Evolutionary conservation across 495 filamentous ascomycete genomes (phyloP), one percentile per base, ranked within the genome.

Genomic region (Penicillium riverlandense): DNA sequence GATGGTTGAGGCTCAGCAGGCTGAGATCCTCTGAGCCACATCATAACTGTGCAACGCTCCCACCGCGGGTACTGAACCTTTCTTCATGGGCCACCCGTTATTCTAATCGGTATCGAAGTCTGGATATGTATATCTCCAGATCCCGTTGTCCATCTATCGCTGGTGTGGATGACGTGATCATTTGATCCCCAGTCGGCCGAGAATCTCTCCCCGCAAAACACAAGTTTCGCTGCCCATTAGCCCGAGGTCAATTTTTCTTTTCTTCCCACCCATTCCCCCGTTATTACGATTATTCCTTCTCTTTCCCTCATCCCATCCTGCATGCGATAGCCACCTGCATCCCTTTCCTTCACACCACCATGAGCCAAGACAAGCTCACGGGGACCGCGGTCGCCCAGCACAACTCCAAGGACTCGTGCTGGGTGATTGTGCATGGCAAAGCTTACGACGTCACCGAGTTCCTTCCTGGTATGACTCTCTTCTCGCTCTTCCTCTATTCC

Each of bases 361-460:
- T 74, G 67, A 57, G 57, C 29, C 56, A 57, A 43, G 49, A 38
- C 38, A 75, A 73, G 45, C 62, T 88, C 58, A 86, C 84, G 37
- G 87, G 86, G 63, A 79, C 74, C 16, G 79, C 84, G 49, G 85
- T 96, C 55, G 82, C 84, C 38, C 76, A 82, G 65, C 86, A 96
- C 72, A 90, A 86, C 69, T 85, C 79, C 49, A 82, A 84, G 47
- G 85, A 95, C 57, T 84, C 82, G 11, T 79, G 81, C 44, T 88
- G 85, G 80, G 82, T 89, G 54, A 83, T 96, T 55, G 81, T 96
- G 53, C 90, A 96, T 70, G 81, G 84, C 45, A 86, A 85, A 52
- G 88, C 91, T 52, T 96, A 96, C 72, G 90, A 96, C 66, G 84
- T 92, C 36, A 85, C 86, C 35, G 89, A 94, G 43, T 95, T 96